phyloP scores from a whole-genome alignment of 2,329 filamentous ascomycete species.

The Verticillium dahliae region DNA sequence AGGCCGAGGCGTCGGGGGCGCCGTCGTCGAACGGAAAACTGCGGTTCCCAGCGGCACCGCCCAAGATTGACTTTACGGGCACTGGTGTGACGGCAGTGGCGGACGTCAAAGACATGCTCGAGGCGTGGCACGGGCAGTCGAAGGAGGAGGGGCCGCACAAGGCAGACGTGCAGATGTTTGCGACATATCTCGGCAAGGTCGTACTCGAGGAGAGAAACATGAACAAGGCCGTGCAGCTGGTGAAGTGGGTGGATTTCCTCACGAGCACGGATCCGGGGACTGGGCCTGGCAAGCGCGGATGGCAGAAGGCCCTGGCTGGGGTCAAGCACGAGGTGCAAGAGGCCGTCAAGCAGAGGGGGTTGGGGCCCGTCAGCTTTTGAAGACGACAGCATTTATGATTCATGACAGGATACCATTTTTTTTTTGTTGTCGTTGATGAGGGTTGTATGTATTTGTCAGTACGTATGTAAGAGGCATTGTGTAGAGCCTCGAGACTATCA shows the following conservation, averaged over 20 bases:
- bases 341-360: slow-evolving; percentile 49
- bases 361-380: slow-evolving; percentile 47
- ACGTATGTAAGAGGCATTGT: neutral
- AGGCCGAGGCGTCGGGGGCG: slow-evolving; percentile 21
- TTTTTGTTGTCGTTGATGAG: neutral
- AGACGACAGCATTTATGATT: slow-evolving; percentile 2
- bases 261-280: slow-evolving; percentile 39
- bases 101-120: slow-evolving; percentile 69
- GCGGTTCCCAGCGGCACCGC: slow-evolving; percentile 37
- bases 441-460: neutral
- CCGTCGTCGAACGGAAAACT: slow-evolving; percentile 24
- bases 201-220: slow-evolving; percentile 71
- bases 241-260: slow-evolving; percentile 59
- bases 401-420: slow-evolving; percentile 1
- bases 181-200: slow-evolving; percentile 65
- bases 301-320: slow-evolving; percentile 35
- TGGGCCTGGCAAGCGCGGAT: slow-evolving; percentile 31
- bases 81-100: slow-evolving; percentile 31
- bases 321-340: slow-evolving; percentile 46
- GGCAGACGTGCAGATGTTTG: slow-evolving; percentile 70
- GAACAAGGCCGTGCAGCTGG: slow-evolving; percentile 63
- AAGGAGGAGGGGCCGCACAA: slow-evolving; percentile 66
- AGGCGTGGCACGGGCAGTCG: slow-evolving; percentile 71
- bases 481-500: neutral
- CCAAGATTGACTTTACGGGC: slow-evolving; percentile 38